A percentile compares a stretch with the other conserved stretches of the same genome.
These are phyloP conservation scores for Cryphonectria parasitica DNA, from an alignment of 2,329 filamentous ascomycete species.

Conservation along the genomic window DNA sequence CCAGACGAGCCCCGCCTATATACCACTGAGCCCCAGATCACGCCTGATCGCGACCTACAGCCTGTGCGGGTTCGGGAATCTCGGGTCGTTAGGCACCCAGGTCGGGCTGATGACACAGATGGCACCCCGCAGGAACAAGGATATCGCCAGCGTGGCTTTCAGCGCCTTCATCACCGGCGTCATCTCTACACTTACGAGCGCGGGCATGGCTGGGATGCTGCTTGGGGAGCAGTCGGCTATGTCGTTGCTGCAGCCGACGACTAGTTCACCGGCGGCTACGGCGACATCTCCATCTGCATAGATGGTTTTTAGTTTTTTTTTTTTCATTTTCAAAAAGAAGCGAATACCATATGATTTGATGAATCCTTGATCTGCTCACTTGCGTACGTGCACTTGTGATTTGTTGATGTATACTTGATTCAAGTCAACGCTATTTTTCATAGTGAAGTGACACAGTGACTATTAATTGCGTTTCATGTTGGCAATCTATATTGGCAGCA, in stretches of 20 bases:
- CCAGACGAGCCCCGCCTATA: slow-evolving; percentile 55
- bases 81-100: slow-evolving; percentile 85
- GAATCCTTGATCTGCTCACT: not conserved
- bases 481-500: not conserved
- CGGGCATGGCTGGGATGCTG: slow-evolving; percentile 76
- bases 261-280: not conserved
- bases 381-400: not conserved
- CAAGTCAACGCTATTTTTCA: not conserved
- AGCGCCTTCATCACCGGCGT: slow-evolving; percentile 80
- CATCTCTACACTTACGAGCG: slow-evolving; percentile 77
- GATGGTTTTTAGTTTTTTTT: not conserved
- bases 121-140: slow-evolving; percentile 72
- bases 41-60: slow-evolving; percentile 84
- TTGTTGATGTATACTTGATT: not conserved
- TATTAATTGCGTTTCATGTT: not conserved
- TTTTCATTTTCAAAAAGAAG: not conserved
- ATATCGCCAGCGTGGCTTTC: slow-evolving; percentile 75
- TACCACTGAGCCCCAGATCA: slow-evolving; percentile 68
- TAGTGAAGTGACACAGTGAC: not conserved
- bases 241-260: not conserved
- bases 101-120: slow-evolving; percentile 87
- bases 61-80: slow-evolving; percentile 83
- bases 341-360: not conserved
- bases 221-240: slow-evolving; percentile 51
- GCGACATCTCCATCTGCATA: not conserved